These are phyloP conservation scores for Serpula lacrymans DNA, from an alignment of 768 basidiomycete species.

Conservation along the genomic window DNA sequence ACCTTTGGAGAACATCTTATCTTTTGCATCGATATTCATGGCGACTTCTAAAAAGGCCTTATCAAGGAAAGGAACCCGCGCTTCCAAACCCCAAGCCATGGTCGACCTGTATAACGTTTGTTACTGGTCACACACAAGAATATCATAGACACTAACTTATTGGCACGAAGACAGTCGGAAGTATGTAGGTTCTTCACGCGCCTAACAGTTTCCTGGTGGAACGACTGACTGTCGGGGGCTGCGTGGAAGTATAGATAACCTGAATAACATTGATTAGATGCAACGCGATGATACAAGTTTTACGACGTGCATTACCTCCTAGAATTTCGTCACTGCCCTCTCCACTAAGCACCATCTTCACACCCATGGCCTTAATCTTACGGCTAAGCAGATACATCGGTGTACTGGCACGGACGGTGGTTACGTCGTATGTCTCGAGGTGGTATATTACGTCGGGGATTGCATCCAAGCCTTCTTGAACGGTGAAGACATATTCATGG, in stretches of 20 bases:
- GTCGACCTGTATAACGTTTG: constrained; percentile 61
- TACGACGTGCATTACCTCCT: constrained; percentile 59
- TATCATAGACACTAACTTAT: constrained; percentile 67
- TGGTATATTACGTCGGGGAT: constrained; percentile 98
- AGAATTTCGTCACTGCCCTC: constrained; percentile 98
- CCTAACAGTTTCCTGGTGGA: constrained; percentile 93
- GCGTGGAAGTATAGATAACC: constrained; percentile 99
- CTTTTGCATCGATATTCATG: constrained; percentile 84
- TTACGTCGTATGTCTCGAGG: constrained; percentile 98
- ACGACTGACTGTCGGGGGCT: constrained; percentile 81
- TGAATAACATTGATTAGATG: constrained; percentile 24
- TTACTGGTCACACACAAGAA: neutral
- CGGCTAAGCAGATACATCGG: constrained; percentile 98
- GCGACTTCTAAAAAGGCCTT: constrained; percentile 92
- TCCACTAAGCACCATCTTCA: constrained; percentile 98
- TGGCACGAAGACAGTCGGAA: constrained; percentile 94
- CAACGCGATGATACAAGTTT: neutral
- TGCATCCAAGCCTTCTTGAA: constrained; percentile 96
- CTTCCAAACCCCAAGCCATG: constrained; percentile 99
- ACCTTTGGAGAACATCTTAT: constrained; percentile 91
- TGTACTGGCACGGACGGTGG: constrained; percentile 94
- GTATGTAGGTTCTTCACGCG: constrained; percentile 98
- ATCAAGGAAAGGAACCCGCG: constrained; percentile 98
- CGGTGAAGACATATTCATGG: constrained; percentile 97
- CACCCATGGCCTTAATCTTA: constrained; percentile 99